Base-by-base conservation (phyloP, 2,329 filamentous ascomycete genomes). In the Pseudocercospora fijiensis region DNA sequence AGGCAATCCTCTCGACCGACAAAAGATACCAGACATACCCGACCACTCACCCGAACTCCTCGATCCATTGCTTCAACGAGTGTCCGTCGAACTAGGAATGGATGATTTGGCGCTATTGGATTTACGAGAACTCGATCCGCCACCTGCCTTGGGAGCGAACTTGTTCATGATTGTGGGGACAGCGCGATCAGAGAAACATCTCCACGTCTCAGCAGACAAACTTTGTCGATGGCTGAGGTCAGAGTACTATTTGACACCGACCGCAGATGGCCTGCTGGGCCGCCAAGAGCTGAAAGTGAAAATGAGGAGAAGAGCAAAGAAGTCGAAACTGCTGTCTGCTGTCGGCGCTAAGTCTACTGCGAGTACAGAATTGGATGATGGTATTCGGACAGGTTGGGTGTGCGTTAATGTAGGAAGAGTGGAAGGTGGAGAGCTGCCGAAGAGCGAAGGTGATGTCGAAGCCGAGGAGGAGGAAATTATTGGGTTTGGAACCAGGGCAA, bases 91-190 rank as follows among this genome's bases (percentile, higher is more conserved):
- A 28, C 86, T 96, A 69, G 95, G 95, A 37, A 81, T 99, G 45
- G 92, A 97, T 74, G 86, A 92, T 62, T 81, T 99, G 53, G 83
- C 83, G 0, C 78, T 99, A 5, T 82, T 96, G 55, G 95, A 99
- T 74, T 82, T 99, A 30, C 91, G 95, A 62, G 80, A 86, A 41
- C 83, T 98, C 57, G 90, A 97, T 71, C 92, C 93, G 0, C 90
- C 93, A 0, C 88, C 94, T 0, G 93, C 93, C 0, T 84, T 99
- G 1, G 95, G 95, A 1, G 86, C 91, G 1, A 93, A 94, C 71
- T 83, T 97, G 27, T 84, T 99, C 60, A 98, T 98, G 95, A 79
- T 99, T 28, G 87, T 99, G 67, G 92, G 90, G 45, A 96, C 92
- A 8, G 91, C 94, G 13, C 89, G 95, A 63, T 96, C 91, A 72